Evolutionary conservation across 2,329 filamentous ascomycete species (phyloP).

Genomic region (Monosporascus sp.): DNA sequence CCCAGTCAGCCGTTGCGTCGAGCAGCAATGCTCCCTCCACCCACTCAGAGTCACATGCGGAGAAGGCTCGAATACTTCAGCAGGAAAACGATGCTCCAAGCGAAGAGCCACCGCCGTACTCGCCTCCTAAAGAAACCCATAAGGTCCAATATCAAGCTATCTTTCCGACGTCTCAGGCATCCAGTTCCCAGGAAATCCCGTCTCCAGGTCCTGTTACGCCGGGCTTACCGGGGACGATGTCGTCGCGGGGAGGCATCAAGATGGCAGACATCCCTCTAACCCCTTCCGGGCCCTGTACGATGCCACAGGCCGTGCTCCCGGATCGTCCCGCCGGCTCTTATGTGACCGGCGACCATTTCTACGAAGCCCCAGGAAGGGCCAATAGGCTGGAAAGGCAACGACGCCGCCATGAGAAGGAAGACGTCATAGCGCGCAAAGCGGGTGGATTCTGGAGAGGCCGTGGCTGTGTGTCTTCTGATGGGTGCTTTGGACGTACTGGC

Average conservation of each 20-base stretch:
- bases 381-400: constrained; percentile 47
- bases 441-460: constrained; percentile 63
- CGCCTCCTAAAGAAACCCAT: constrained; percentile 38
- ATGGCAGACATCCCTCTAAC: constrained; percentile 56
- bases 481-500: constrained; percentile 59
- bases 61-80: constrained; percentile 36
- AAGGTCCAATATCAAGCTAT: constrained; percentile 51
- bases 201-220: constrained; percentile 61
- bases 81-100: constrained; percentile 30
- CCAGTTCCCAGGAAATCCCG: constrained; percentile 43
- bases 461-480: constrained; percentile 56
- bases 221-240: constrained; percentile 56
- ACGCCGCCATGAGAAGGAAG: constrained; percentile 60
- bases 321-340: constrained; percentile 40
- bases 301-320: constrained; percentile 31
- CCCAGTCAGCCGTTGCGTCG: constrained; percentile 20
- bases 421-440: constrained; percentile 49
- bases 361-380: constrained; percentile 33
- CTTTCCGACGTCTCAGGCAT: constrained; percentile 49
- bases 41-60: constrained; percentile 20
- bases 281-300: constrained; percentile 27
- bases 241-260: constrained; percentile 54
- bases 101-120: constrained; percentile 52
- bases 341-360: constrained; percentile 39
- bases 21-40: constrained; percentile 19